Evolutionary conservation across 1,139 yeast species (phyloP), one percentile per base, ranked within the genome.

Genomic region (Blastobotrys petasosporus): DNA sequence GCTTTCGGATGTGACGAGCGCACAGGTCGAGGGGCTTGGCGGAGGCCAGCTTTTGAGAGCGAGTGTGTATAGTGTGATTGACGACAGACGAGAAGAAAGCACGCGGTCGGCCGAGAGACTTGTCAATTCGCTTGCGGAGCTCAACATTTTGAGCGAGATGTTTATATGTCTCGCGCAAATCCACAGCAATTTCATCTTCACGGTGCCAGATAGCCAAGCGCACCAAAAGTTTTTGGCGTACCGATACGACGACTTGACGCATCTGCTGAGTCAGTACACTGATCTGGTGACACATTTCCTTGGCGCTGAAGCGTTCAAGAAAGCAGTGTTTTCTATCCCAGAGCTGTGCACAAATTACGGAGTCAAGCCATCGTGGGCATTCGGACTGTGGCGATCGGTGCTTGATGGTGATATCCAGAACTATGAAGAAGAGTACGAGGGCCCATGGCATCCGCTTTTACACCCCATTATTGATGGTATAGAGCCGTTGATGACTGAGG

Each of bases 171-270:
- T 90, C 29, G 75, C 80, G 50, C 79, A 75, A 44, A 69, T 79
- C 39, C 67, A 71, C 34, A 41, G 47, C 12, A 40, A 51, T 1
- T 54, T 55, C 33, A 52, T 62, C 2, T 68, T 71, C 25, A 69
- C 67, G 13, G 63, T 76, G 16, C 64, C 76, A 9, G 72, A 65
- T 9, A 46, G 45, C n/a, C 41, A 49, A 35, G 68, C 69, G 2
- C 92, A 84, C 51, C 76, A 85, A 56, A 88, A 90, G 60, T 79
- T 87, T 23, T 63, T 86, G 48, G 79, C 94, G 0, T 76, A 78
- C 46, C 74, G 81, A 54, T 76, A 75, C 54, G 97, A 90, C 60
- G 95, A 87, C 51, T 66, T 85, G 51, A 73, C 73, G 10, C 73
- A 80, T 1, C 75, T 87, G 12, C 64, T 85, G 32, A 83, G 80